phyloP scores from a whole-genome alignment of 1,284 basidiomycete species.

The Leccinum pallidistipes region DNA sequence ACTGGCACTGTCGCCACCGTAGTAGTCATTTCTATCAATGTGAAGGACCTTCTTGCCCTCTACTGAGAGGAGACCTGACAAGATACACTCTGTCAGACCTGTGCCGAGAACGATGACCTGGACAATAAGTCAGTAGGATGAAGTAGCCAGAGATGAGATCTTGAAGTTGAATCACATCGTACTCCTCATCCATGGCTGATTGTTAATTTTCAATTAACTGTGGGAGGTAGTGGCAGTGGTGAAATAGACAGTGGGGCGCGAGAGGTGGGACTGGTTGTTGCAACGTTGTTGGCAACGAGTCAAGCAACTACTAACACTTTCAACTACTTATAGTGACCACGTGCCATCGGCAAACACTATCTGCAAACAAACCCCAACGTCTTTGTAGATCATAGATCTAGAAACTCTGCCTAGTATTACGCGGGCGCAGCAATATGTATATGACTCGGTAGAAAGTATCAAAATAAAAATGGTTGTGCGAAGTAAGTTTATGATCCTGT shows the following conservation, averaged over 20 bases:
- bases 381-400: not conserved
- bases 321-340: conserved; percentile 32
- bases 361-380: conserved; percentile 12
- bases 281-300: conserved; percentile 13
- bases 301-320: not conserved
- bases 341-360: conserved; percentile 15
- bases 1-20: conserved; percentile 97
- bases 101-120: conserved; percentile 95
- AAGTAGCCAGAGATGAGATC: conserved; percentile 15
- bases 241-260: conserved; percentile 10
- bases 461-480: conserved; percentile 1
- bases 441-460: conserved; percentile 4
- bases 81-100: conserved; percentile 97
- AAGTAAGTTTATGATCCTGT: not conserved
- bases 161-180: conserved; percentile 59
- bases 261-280: conserved; percentile 4
- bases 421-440: not conserved
- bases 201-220: conserved; percentile 14
- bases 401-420: conserved; percentile 11
- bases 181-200: conserved; percentile 82
- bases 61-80: conserved; percentile 94
- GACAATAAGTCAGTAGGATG: conserved; percentile 18
- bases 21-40: conserved; percentile 99
- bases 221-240: conserved; percentile 16
- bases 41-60: conserved; percentile 99